phyloP scores from a whole-genome alignment of 352 stramenopile species.

The Phytophthora pinifolia region DNA sequence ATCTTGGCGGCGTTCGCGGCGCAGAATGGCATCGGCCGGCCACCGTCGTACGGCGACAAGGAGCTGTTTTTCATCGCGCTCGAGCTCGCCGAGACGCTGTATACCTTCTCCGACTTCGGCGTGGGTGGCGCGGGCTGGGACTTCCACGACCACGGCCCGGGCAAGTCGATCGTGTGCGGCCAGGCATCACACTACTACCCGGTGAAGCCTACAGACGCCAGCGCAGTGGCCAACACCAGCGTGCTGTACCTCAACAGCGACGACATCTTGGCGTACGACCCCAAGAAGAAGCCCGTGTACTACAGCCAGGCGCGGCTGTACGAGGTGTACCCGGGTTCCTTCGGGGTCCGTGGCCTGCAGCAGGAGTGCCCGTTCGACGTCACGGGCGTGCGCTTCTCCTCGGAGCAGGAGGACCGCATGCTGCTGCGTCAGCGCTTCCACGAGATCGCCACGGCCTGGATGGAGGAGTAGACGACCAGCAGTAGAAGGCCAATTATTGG shows the following conservation, averaged over 20 bases:
- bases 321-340: slow-evolving; percentile 52
- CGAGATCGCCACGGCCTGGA: slow-evolving; percentile 36
- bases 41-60: slow-evolving; percentile 71
- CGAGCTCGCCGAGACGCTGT: slow-evolving; percentile 70
- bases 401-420: slow-evolving; percentile 40
- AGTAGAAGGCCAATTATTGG: background rate
- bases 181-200: slow-evolving; percentile 63
- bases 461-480: slow-evolving; percentile 14
- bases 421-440: slow-evolving; percentile 49
- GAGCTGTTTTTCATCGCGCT: slow-evolving; percentile 76
- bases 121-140: slow-evolving; percentile 56
- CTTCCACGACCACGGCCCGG: slow-evolving; percentile 28
- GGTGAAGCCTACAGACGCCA: slow-evolving; percentile 20
- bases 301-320: slow-evolving; percentile 49
- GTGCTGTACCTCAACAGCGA: slow-evolving; percentile 75
- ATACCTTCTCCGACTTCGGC: slow-evolving; percentile 65
- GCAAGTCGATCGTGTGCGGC: slow-evolving; percentile 50
- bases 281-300: slow-evolving; percentile 45
- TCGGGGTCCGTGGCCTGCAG: slow-evolving; percentile 34
- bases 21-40: slow-evolving; percentile 34
- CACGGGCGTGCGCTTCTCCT: slow-evolving; percentile 38
- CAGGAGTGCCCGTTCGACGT: slow-evolving; percentile 67
- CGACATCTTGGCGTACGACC: slow-evolving; percentile 49
- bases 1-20: slow-evolving; percentile 62
- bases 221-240: slow-evolving; percentile 21